A percentile compares a stretch with the other conserved stretches of the same genome.
These are phyloP conservation scores for Lactarius evosmus DNA, from an alignment of 768 basidiomycete genomes.

Conservation along the genomic window DNA sequence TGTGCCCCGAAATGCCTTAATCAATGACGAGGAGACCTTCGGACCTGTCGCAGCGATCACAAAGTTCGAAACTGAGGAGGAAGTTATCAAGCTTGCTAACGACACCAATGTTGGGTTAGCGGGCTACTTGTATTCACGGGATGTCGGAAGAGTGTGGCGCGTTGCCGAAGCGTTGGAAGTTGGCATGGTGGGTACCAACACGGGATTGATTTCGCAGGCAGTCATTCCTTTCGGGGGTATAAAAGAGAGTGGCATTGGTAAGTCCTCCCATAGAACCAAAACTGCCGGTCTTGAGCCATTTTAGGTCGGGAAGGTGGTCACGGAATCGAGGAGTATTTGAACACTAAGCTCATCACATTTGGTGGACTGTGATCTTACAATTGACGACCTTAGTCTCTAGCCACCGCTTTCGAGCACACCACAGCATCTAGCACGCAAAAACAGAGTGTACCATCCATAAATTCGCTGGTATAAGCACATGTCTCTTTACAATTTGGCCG, in stretches of 20 bases:
- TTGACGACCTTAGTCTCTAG: neutral
- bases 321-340: constrained; percentile 89
- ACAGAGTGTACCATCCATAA: neutral
- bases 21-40: constrained; percentile 90
- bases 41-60: constrained; percentile 86
- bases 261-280: constrained; percentile 30
- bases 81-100: constrained; percentile 86
- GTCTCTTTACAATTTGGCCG: constrained; percentile 41
- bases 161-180: constrained; percentile 94
- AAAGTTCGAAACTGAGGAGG: constrained; percentile 92
- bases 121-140: constrained; percentile 89
- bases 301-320: constrained; percentile 81
- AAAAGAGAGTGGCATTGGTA: constrained; percentile 79
- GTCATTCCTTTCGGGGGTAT: constrained; percentile 87
- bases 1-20: constrained; percentile 61
- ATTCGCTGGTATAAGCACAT: neutral
- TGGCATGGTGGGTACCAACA: constrained; percentile 88
- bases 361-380: constrained; percentile 51
- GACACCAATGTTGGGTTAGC: constrained; percentile 80
- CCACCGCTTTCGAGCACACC: neutral
- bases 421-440: neutral
- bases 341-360: constrained; percentile 75
- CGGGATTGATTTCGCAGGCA: constrained; percentile 73
- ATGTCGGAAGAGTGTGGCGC: constrained; percentile 87
- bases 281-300: constrained; percentile 4